phyloP scores from a whole-genome alignment of 2,329 filamentous ascomycete species.

The Alternaria sp. region DNA sequence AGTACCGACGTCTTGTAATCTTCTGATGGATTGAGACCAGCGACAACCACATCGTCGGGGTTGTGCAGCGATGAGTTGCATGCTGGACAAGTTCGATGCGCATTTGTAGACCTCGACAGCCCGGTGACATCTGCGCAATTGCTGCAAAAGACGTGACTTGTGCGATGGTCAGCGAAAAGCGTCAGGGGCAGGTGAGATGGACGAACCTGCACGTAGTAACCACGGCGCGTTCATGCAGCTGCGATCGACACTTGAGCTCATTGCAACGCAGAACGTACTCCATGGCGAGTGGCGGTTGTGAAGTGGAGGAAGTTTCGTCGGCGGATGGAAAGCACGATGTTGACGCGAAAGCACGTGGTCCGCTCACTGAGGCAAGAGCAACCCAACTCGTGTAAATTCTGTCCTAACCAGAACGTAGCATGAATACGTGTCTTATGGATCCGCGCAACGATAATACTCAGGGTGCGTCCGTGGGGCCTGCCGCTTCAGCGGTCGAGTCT shows the following conservation, averaged over 20 bases:
- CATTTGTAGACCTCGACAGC: conserved; percentile 63
- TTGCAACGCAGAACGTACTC: conserved; percentile 82
- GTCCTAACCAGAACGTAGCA: neutral
- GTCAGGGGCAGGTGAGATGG: neutral
- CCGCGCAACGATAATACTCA: conserved; percentile 16
- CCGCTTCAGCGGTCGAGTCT: conserved; percentile 4
- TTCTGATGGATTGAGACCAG: conserved; percentile 77
- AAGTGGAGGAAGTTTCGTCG: neutral
- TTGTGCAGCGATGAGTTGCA: conserved; percentile 73
- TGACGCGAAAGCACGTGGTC: conserved; percentile 15
- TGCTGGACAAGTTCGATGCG: conserved; percentile 72
- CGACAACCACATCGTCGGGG: conserved; percentile 75
- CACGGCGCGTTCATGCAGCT: conserved; percentile 73
- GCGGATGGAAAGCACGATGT: conserved; percentile 1
- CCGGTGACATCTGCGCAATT: conserved; percentile 72
- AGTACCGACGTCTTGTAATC: conserved; percentile 89
- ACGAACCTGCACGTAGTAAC: conserved; percentile 87
- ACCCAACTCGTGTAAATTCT: neutral
- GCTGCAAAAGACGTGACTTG: conserved; percentile 81
- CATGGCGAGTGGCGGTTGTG: conserved; percentile 58
- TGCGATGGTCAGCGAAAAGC: conserved; percentile 45
- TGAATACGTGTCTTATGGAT: conserved; percentile 17
- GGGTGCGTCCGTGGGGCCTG: neutral
- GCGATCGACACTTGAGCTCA: conserved; percentile 73
- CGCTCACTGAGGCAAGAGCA: conserved; percentile 21